Base-by-base conservation (phyloP, 1,139 yeast genomes). In the Suhomyces bribrorum region DNA sequence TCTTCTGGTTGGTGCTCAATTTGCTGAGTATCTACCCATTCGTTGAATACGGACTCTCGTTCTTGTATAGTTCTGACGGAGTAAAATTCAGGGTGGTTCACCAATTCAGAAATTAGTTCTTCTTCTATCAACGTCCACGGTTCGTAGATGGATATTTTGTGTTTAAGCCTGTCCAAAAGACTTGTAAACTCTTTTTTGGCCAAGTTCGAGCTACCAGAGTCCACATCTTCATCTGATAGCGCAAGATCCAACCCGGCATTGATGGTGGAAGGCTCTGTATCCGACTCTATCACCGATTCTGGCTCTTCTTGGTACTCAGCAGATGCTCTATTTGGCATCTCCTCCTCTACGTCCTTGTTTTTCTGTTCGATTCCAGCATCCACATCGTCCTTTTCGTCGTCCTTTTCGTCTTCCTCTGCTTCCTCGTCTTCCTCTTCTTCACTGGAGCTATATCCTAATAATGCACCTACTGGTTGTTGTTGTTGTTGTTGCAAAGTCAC, bases 111-210 rank as follows among this genome's bases (percentile, higher is more conserved):
- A 8, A 67, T 53, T 13, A 65, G 47, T 18, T 65, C 69, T 37
- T 70, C 75, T 43, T 69, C 69, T 1, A 70, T 60, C 18, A 72
- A 43, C 34, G 56, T 55, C 72, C 75, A 72, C 3, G 73, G 62
- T 30, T 69, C 69, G 46, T 56, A 66, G 16, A 54, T 34, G 5
- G 71, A 63, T 14, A 70, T 63, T 26, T 46, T 44, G 16, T 52
- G 44, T 27, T 53, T 44, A 36, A 53, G 52, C 5, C 40, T 29
- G 22, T 62, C 58, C 5, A 72, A 54, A 14, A 71, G 51, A 2
- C 34, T 30, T 4, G 42, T 39, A 42, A 65, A 65, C 2, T 50
- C 59, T 4, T 32, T 26, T n/a, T 33, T 36, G 27, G 27, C 24
- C 2, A 5, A 20, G 4, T 28, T 31, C 15, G 13, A 29, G 12